These are phyloP conservation scores for Pisolithus orientalis DNA, from an alignment of 768 basidiomycete species.

Conservation along the genomic window DNA sequence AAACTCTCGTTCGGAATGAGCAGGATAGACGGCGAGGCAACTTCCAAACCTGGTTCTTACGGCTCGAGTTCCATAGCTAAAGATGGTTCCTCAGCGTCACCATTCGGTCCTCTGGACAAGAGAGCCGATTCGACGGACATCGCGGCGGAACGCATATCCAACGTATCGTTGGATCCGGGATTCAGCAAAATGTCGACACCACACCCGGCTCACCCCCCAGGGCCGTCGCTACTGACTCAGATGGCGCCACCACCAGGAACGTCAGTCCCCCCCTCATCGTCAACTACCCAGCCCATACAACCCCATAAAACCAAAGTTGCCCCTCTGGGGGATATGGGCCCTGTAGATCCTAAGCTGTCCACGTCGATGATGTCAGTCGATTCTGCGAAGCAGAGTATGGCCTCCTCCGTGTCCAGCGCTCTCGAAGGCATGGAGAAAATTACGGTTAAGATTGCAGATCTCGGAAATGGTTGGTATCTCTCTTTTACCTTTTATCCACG, in stretches of 20 bases:
- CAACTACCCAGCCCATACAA: constrained; percentile 20
- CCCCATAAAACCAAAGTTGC: constrained; percentile 16
- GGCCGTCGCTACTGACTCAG: constrained; percentile 71
- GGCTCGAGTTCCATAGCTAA: constrained; percentile 20
- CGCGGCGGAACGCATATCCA: constrained; percentile 46
- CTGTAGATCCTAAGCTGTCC: constrained; percentile 19
- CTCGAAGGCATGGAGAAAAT: constrained; percentile 56
- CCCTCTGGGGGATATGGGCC: constrained; percentile 12
- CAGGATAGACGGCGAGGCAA: constrained; percentile 60
- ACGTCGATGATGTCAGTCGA: constrained; percentile 23
- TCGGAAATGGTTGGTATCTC: constrained; percentile 75
- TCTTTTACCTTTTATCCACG: neutral
- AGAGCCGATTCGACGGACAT: constrained; percentile 35
- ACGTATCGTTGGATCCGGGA: constrained; percentile 36
- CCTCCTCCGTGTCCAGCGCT: constrained; percentile 23
- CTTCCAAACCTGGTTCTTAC: constrained; percentile 29
- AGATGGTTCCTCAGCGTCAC: constrained; percentile 11
- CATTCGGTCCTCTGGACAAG: constrained; percentile 12
- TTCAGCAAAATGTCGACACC: constrained; percentile 35
- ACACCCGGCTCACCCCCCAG: constrained; percentile 35
- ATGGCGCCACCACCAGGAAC: constrained; percentile 40
- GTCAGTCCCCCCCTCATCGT: constrained; percentile 8
- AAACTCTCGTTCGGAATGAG: constrained; percentile 90
- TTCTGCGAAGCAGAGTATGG: constrained; percentile 22
- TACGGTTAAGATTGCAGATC: constrained; percentile 97